Base-by-base conservation (phyloP, 768 basidiomycete genomes). In the Gloeophyllum trabeum region DNA sequence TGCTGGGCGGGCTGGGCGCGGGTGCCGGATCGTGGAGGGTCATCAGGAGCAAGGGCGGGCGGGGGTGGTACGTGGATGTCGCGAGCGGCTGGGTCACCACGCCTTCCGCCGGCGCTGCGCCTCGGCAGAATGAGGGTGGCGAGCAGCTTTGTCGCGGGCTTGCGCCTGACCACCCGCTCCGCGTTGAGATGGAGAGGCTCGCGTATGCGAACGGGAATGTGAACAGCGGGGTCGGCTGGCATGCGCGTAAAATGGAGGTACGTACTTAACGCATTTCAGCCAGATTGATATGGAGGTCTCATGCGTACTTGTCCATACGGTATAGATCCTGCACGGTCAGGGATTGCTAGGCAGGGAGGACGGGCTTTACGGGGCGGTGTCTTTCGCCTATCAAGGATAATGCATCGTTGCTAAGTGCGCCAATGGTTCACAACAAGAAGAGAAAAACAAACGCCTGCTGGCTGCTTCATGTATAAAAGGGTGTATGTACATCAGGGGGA, bases 231-330 rank as follows among this genome's bases (percentile, higher is more conserved):
- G 76, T 94, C 4, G 94, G 94, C 1, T 98, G 93, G 92, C 91
- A 96, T 62, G 80, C 87, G 18, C 66, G 93, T 44, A 99, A 99
- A 65, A 91, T 96, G 88, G 92, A 96, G 76, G 87, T 89, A 52
- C 43, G 81, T 63, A n/a, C 20, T n/a, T n/a, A n/a, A n/a, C n/a
- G n/a, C n/a, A n/a, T n/a, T n/a, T n/a, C n/a, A n/a, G n/a, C n/a
- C n/a, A n/a, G n/a, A n/a, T n/a, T n/a, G n/a, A n/a, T n/a, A n/a
- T n/a, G n/a, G n/a, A 46, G 38, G 24, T 34, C 14, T 47, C 4
- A 34, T 38, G 39, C 16, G 14, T 45, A 24, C 16, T 42, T 19
- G 21, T 19, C 6, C 20, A 10, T 14, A 23, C 24, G 22, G 44
- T 16, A 3, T 35, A 40, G 43, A 26, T 97, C 19, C 59, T 99